Conservation (phyloP, 2,329 filamentous ascomycete species). For the Harringtonia lauricola region DNA sequence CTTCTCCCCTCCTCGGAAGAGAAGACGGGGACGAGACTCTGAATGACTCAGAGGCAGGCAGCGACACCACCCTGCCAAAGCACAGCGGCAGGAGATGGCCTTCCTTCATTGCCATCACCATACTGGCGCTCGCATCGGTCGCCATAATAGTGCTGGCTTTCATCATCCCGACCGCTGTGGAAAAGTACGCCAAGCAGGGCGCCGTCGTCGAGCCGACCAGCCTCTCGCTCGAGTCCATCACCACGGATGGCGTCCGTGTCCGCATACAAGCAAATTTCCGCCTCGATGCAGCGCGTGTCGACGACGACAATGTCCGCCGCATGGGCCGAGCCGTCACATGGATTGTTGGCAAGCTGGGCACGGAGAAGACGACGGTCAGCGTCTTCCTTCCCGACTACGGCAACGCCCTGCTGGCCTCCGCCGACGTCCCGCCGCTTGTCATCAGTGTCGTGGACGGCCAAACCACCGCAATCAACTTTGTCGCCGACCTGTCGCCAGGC, state of each 20-base stretch:
- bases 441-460: slow-evolving; percentile 70
- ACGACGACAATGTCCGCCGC: slow-evolving; percentile 58
- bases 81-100: slow-evolving; percentile 54
- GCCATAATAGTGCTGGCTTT: slow-evolving; percentile 70
- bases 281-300: slow-evolving; percentile 68
- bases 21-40: slow-evolving; percentile 13
- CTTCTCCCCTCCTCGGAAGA: slow-evolving; percentile 38
- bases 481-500: slow-evolving; percentile 66
- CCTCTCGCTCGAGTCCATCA: slow-evolving; percentile 78
- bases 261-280: slow-evolving; percentile 73
- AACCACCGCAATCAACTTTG: slow-evolving; percentile 66
- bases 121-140: slow-evolving; percentile 52
- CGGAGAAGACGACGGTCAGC: slow-evolving; percentile 57
- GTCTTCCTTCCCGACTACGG: slow-evolving; percentile 78
- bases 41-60: slow-evolving; percentile 1
- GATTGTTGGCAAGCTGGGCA: slow-evolving; percentile 68
- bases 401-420: slow-evolving; percentile 66
- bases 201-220: slow-evolving; percentile 72
- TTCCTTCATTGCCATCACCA: slow-evolving; percentile 59
- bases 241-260: slow-evolving; percentile 62
- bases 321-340: slow-evolving; percentile 71
- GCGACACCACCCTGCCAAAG: slow-evolving; percentile 19
- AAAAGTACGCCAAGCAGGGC: slow-evolving; percentile 79
- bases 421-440: slow-evolving; percentile 61
- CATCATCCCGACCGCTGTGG: slow-evolving; percentile 66